Percentiles rank a stretch among this genome's conserved stretches.
phyloP scores from a whole-genome alignment of 2,329 filamentous ascomycete species.

The Microdochium trichocladiopsis region DNA sequence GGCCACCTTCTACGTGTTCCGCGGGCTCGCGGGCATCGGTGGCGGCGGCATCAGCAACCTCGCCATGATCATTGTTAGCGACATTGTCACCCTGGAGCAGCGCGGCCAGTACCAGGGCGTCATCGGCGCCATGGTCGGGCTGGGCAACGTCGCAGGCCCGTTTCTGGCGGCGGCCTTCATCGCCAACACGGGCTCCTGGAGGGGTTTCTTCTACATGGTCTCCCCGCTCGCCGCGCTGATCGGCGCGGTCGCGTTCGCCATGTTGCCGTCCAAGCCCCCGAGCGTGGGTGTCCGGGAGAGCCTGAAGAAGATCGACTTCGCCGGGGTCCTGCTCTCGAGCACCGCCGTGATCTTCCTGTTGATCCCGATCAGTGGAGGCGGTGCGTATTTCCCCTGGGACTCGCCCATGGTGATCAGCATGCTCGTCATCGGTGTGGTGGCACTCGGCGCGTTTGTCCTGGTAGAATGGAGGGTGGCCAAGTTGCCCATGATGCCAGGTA shows the following conservation, averaged over 20 bases:
- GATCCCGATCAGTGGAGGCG: constrained; percentile 54
- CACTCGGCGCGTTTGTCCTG: constrained; percentile 40
- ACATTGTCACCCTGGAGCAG: constrained; percentile 25
- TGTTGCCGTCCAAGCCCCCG: constrained; percentile 43
- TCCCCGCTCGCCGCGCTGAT: constrained; percentile 39
- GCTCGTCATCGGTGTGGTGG: constrained; percentile 41
- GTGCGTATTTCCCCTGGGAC: constrained; percentile 47
- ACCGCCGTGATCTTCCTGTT: constrained; percentile 51
- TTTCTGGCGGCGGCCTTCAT: constrained; percentile 38
- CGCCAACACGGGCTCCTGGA: constrained; percentile 12
- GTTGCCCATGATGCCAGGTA: constrained; percentile 50
- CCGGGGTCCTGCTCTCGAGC: constrained; percentile 46
- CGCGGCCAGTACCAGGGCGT: constrained; percentile 31
- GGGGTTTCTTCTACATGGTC: constrained; percentile 35
- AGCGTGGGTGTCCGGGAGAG: constrained; percentile 38
- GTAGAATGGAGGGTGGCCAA: constrained; percentile 47
- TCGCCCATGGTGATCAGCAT: constrained; percentile 53
- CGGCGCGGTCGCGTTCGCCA: constrained; percentile 35
- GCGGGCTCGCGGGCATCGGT: constrained; percentile 25
- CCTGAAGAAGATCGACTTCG: constrained; percentile 50
- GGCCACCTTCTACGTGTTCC: constrained; percentile 24
- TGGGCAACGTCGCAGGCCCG: constrained; percentile 37
- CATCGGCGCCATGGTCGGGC: constrained; percentile 31
- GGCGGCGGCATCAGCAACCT: constrained; percentile 25
- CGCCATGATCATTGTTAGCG: constrained; percentile 29